A percentile compares a stretch with the other conserved stretches of the same genome.
phyloP scores from a whole-genome alignment of 2,329 filamentous ascomycete genomes.

The Alternaria panax region DNA sequence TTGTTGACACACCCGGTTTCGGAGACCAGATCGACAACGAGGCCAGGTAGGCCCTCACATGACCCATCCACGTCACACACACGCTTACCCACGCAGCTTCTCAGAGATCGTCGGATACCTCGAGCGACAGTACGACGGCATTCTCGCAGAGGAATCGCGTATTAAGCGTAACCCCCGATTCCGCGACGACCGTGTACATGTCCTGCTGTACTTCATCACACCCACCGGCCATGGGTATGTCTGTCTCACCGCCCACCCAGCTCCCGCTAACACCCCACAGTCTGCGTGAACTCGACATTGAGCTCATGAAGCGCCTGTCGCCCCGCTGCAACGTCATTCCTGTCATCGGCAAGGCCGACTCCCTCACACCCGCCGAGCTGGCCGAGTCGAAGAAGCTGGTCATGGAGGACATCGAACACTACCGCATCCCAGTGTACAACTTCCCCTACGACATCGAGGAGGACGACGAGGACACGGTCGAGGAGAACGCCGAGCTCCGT shows the following conservation, averaged over 20 bases:
- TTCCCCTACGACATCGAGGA: constrained; percentile 99
- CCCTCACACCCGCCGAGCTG: constrained; percentile 92
- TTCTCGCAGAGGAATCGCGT: constrained; percentile 97
- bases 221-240: constrained; percentile 91
- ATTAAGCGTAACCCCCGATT: constrained; percentile 99
- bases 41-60: constrained; percentile 88
- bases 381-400: constrained; percentile 99
- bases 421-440: constrained; percentile 99
- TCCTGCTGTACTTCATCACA: constrained; percentile 98
- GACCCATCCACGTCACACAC: too few species aligned
- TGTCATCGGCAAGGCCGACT: constrained; percentile 98
- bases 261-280: constrained; percentile 56
- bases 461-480: constrained; percentile 98
- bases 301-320: constrained; percentile 98
- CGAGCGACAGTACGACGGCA: constrained; percentile 99
- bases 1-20: constrained; percentile 97
- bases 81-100: constrained; percentile 69
- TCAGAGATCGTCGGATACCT: constrained; percentile 97
- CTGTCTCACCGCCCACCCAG: not conserved
- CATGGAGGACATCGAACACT: constrained; percentile 99
- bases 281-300: constrained; percentile 97
- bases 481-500: constrained; percentile 97
- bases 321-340: constrained; percentile 99
- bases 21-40: constrained; percentile 99
- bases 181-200: constrained; percentile 98